phyloP scores from a whole-genome alignment of 768 basidiomycete genomes.

The Tephrocybe rancida region DNA sequence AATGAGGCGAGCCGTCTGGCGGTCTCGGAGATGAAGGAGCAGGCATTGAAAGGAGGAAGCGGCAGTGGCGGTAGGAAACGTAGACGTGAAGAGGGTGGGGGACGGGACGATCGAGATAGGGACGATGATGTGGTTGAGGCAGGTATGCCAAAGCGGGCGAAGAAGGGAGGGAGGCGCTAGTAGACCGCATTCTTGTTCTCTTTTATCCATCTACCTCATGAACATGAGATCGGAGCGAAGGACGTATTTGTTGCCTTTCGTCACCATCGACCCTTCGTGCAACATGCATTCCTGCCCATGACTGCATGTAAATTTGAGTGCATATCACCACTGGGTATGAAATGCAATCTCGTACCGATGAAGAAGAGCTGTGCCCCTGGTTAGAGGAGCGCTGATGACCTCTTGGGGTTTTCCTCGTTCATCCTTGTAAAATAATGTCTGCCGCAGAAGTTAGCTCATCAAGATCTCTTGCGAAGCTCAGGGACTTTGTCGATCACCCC shows the following conservation, averaged over 20 bases:
- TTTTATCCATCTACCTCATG: conserved; percentile 16
- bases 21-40: conserved; percentile 80
- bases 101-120: conserved; percentile 79
- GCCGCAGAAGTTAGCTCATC: not conserved
- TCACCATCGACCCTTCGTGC: conserved; percentile 70
- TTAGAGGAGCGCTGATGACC: conserved; percentile 53
- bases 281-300: conserved; percentile 75
- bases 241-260: conserved; percentile 68
- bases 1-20: conserved; percentile 83
- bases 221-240: conserved; percentile 78
- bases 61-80: conserved; percentile 39
- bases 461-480: not conserved
- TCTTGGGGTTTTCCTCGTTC: conserved; percentile 50
- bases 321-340: not conserved
- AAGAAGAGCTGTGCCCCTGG: conserved; percentile 64
- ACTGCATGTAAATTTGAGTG: conserved; percentile 57
- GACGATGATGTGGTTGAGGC: conserved; percentile 94
- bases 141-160: conserved; percentile 75
- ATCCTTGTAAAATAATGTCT: conserved; percentile 75
- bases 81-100: conserved; percentile 45
- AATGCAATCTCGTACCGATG: conserved; percentile 48
- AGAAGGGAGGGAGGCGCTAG: conserved; percentile 45
- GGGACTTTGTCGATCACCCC: conserved; percentile 40
- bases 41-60: conserved; percentile 42
- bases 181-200: not conserved